These are phyloP conservation scores for Yamadazyma atmosphaerica DNA, from an alignment of 1,139 yeast genomes.

Conservation along the genomic window DNA sequence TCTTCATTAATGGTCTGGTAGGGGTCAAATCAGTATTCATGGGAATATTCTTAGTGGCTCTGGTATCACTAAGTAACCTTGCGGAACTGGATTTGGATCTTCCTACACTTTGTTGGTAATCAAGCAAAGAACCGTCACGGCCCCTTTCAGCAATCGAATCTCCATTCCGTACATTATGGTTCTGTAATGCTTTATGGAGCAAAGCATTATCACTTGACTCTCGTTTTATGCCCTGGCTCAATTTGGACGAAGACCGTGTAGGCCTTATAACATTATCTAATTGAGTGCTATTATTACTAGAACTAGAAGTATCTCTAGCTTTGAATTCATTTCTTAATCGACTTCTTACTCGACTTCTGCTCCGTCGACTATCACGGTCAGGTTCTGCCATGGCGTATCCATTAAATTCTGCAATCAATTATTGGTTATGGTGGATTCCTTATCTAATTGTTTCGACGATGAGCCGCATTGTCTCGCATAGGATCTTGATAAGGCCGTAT, in stretches of 20 bases:
- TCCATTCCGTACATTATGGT: slow-evolving; percentile 9
- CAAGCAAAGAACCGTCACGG: not conserved
- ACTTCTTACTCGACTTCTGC: slow-evolving; percentile 12
- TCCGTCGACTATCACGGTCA: slow-evolving; percentile 6
- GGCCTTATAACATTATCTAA: slow-evolving; percentile 4
- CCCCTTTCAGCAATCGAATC: slow-evolving; percentile 5
- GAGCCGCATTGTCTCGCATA: slow-evolving; percentile 3
- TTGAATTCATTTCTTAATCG: slow-evolving; percentile 9
- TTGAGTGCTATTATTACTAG: slow-evolving; percentile 7
- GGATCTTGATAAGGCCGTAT: slow-evolving; percentile 1
- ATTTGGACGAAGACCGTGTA: slow-evolving; percentile 15
- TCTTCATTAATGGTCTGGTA: slow-evolving; percentile 19
- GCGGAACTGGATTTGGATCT: slow-evolving; percentile 2
- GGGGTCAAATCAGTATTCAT: slow-evolving; percentile 14
- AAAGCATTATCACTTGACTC: slow-evolving; percentile 8
- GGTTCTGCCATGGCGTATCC: slow-evolving; percentile 3
- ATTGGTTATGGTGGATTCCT: slow-evolving; percentile 1
- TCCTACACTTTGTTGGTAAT: no score
- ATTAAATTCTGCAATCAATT: not conserved
- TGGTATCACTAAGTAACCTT: not conserved
- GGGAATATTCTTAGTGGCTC: slow-evolving; percentile 19
- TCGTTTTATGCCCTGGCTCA: slow-evolving; percentile 6
- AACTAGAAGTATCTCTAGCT: slow-evolving; percentile 9
- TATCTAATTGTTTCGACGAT: slow-evolving; percentile 4
- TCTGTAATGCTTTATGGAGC: slow-evolving; percentile 15